These are phyloP conservation scores for Xylaria flabelliformis DNA, from an alignment of 495 filamentous ascomycete species.

Conservation along the genomic window DNA sequence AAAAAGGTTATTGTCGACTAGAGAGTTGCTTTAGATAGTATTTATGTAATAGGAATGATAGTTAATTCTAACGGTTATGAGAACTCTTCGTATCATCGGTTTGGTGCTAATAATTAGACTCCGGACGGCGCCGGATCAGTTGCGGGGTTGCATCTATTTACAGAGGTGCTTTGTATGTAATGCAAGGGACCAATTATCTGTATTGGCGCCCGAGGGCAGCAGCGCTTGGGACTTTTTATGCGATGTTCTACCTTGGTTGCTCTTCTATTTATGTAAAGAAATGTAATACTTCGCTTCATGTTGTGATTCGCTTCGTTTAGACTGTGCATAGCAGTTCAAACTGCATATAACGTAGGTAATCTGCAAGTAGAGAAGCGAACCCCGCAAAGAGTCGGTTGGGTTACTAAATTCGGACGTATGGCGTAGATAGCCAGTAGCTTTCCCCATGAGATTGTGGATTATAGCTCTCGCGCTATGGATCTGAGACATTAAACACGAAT, in stretches of 20 bases:
- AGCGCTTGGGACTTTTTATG: neutral
- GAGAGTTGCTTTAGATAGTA: neutral
- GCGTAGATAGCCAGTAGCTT: neutral
- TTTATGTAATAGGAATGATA: neutral
- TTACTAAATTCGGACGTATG: neutral
- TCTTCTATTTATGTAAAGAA: neutral
- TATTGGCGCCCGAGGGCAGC: neutral
- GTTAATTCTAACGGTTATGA: neutral
- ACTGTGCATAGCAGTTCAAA: neutral
- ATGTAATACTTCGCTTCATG: neutral
- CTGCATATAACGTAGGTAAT: constrained; percentile 5
- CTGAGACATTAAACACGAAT: neutral
- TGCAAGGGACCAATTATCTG: neutral
- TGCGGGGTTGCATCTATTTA: neutral
- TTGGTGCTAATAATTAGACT: neutral
- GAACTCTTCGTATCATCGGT: neutral
- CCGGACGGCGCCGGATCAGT: neutral
- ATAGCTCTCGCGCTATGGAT: neutral
- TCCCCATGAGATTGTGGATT: neutral
- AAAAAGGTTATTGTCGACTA: neutral
- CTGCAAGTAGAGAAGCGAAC: neutral
- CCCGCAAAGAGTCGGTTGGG: neutral
- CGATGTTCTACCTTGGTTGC: neutral
- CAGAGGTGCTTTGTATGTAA: neutral
- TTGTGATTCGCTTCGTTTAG: neutral